These are phyloP conservation scores for Sarocladiaceae sp. DNA, from an alignment of 2,329 filamentous ascomycete species.

Conservation along the genomic window DNA sequence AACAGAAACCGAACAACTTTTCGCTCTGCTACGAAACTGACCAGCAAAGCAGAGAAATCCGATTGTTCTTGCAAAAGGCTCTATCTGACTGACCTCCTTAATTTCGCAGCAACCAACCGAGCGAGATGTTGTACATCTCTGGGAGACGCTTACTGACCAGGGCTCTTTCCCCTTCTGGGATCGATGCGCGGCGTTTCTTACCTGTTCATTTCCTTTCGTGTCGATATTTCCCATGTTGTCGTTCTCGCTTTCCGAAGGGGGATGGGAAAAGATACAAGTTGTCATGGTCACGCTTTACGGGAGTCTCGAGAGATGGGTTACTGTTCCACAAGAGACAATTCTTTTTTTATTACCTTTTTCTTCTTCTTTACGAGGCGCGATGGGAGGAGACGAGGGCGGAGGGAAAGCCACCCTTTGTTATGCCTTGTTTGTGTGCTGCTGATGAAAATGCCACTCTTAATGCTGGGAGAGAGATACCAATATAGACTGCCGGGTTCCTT, in stretches of 20 bases:
- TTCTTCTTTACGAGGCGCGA: not conserved
- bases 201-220: constrained; percentile 10
- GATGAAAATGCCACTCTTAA: constrained; percentile 1
- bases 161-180: constrained; percentile 7
- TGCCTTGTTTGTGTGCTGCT: constrained; percentile 3
- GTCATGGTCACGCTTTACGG: constrained; percentile 6
- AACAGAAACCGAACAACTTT: not conserved
- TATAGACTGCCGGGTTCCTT: constrained; percentile 8
- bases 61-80: constrained; percentile 16
- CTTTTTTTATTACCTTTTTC: constrained; percentile 1
- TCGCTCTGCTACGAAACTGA: constrained; percentile 8
- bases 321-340: constrained; percentile 6
- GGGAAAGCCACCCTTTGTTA: not conserved
- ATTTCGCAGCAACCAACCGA: not conserved
- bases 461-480: constrained; percentile 8
- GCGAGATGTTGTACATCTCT: not conserved
- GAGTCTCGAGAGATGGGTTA: constrained; percentile 1
- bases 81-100: constrained; percentile 7
- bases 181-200: constrained; percentile 4
- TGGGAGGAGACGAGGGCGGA: not conserved
- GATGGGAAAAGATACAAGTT: not conserved
- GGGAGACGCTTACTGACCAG: constrained; percentile 9
- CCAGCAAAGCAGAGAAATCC: constrained; percentile 8
- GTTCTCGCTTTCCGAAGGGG: constrained; percentile 1
- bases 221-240: constrained; percentile 10